Conservation (phyloP, 148 eudicot species). For the Chenopodium formosanum region DNA sequence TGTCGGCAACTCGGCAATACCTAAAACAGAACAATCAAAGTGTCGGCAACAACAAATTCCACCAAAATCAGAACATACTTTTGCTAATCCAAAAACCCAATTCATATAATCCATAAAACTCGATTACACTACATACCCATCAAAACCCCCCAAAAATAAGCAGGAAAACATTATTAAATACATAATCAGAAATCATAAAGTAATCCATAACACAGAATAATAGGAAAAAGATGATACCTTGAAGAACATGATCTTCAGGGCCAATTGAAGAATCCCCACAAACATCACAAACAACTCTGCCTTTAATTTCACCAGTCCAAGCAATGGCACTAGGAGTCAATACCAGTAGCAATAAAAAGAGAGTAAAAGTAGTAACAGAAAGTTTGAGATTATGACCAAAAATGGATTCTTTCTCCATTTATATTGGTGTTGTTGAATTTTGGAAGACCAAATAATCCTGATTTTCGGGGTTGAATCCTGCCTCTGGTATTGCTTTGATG, state of each 20-base stretch:
- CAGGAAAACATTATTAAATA: background rate
- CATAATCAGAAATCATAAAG: background rate
- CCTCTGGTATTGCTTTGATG: too few species aligned
- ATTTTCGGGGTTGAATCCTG: too few species aligned
- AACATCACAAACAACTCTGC: constrained; percentile 92
- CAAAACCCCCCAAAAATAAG: background rate
- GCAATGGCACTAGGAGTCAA: constrained; percentile 28
- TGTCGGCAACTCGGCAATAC: constrained; percentile 22
- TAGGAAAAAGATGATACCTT: constrained; percentile 37
- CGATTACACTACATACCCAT: background rate
- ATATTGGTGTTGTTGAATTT: background rate
- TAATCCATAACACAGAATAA: background rate
- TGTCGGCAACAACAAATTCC: constrained; percentile 24
- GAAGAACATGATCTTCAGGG: constrained; percentile 85
- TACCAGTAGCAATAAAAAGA: constrained; percentile 9
- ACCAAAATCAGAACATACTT: constrained; percentile 2
- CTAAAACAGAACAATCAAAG: constrained; percentile 1
- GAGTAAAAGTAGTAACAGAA: background rate
- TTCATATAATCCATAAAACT: background rate
- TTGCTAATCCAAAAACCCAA: constrained; percentile 17
- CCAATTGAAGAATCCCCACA: constrained; percentile 91
- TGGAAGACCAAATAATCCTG: too few species aligned
- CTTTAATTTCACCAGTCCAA: constrained; percentile 94
- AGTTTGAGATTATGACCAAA: background rate
- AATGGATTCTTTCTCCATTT: constrained; percentile 26